phyloP scores from a whole-genome alignment of 352 stramenopile species.

The Globisporangium splendens region DNA sequence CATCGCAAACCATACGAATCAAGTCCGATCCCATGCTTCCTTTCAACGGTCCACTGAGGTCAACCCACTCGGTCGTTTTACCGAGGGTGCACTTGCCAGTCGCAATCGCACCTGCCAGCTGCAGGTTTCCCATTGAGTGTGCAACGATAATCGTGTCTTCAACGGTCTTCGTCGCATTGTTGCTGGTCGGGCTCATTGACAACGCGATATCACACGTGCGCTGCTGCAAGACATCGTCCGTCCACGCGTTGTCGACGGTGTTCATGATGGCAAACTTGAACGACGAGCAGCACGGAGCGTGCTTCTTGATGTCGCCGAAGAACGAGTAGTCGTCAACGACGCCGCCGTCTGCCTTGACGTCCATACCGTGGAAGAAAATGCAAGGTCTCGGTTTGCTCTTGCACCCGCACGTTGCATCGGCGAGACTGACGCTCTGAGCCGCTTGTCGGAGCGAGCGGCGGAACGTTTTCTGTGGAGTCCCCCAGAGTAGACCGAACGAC shows the following conservation, averaged over 20 bases:
- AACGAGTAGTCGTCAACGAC: constrained; percentile 26
- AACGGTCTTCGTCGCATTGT: constrained; percentile 31
- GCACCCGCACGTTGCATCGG: constrained; percentile 30
- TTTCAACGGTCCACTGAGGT: constrained; percentile 33
- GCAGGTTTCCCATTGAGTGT: constrained; percentile 67
- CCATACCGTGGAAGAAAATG: constrained; percentile 61
- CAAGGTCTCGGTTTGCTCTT: constrained; percentile 33
- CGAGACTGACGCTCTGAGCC: constrained; percentile 16
- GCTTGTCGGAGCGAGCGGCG: constrained; percentile 18
- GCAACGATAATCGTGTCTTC: constrained; percentile 58
- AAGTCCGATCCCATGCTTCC: constrained; percentile 54
- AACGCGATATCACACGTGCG: constrained; percentile 32
- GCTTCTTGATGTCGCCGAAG: constrained; percentile 40
- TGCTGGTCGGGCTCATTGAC: constrained; percentile 30
- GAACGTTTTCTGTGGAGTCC: constrained; percentile 12
- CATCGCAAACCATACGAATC: not conserved
- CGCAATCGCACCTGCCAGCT: constrained; percentile 31
- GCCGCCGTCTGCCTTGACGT: constrained; percentile 24
- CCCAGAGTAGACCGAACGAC: constrained; percentile 24
- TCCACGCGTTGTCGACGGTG: constrained; percentile 47
- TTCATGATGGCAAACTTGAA: constrained; percentile 46
- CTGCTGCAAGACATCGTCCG: constrained; percentile 33
- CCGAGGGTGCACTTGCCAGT: constrained; percentile 16
- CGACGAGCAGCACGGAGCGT: constrained; percentile 60
- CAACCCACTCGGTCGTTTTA: constrained; percentile 31